Conservation (phyloP, 805 yeast genomes). For the Kuraishia molischiana region DNA sequence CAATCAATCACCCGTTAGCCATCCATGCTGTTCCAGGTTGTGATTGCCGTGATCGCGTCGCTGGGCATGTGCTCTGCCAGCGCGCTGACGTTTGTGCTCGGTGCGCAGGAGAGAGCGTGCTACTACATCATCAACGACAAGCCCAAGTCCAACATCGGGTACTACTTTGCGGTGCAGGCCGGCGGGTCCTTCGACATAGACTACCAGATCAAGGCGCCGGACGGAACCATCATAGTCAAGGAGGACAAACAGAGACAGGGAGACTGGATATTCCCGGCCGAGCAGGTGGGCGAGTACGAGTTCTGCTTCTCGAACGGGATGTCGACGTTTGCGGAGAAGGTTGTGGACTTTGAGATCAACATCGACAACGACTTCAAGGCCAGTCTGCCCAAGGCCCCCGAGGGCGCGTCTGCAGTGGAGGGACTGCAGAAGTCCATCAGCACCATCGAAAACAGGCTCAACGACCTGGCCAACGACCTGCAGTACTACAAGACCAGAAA, state of each 20-base stretch:
- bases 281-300: slow-evolving; percentile 67
- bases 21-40: not conserved
- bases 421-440: slow-evolving; percentile 45
- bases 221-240: slow-evolving; percentile 37
- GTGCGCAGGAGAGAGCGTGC: slow-evolving; percentile 69
- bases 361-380: slow-evolving; percentile 50
- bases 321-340: slow-evolving; percentile 75
- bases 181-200: slow-evolving; percentile 79
- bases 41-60: slow-evolving; percentile 1
- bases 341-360: slow-evolving; percentile 73
- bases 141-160: slow-evolving; percentile 52
- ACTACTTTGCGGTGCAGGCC: slow-evolving; percentile 74
- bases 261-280: slow-evolving; percentile 65
- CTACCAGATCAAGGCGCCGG: slow-evolving; percentile 52
- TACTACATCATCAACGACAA: slow-evolving; percentile 59
- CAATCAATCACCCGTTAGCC: not conserved
- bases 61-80: slow-evolving; percentile 22
- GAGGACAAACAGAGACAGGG: slow-evolving; percentile 68
- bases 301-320: slow-evolving; percentile 79
- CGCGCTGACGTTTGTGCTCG: slow-evolving; percentile 64
- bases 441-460: slow-evolving; percentile 50
- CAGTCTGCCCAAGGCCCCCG: slow-evolving; percentile 48
- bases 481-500: slow-evolving; percentile 86
- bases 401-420: slow-evolving; percentile 44
- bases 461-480: slow-evolving; percentile 45